Evolutionary conservation across 1,284 basidiomycete species (phyloP).

Genomic region (Cystobasidium pallidum): DNA sequence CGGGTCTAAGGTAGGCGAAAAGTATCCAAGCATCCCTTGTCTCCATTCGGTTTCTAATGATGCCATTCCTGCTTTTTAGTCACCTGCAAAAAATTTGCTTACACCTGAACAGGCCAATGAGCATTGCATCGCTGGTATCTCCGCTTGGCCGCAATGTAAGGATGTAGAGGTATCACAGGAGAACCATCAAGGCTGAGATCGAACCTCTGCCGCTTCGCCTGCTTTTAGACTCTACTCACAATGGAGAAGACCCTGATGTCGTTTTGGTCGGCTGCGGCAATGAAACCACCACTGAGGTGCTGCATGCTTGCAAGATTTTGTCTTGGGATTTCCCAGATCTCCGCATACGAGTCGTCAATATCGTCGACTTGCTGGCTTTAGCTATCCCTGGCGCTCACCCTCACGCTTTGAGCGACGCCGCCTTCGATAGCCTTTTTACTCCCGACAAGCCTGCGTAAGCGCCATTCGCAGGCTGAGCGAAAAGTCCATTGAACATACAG

Average conservation of each 20-base stretch:
- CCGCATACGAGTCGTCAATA: constrained; percentile 54
- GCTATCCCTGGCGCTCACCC: constrained; percentile 69
- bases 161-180: not conserved
- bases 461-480: not conserved
- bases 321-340: constrained; percentile 55
- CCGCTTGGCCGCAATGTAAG: constrained; percentile 57
- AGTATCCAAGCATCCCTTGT: not conserved
- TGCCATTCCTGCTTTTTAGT: not conserved
- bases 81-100: constrained; percentile 48
- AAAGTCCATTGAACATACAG: not conserved
- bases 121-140: constrained; percentile 56
- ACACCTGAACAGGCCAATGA: constrained; percentile 57
- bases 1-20: constrained; percentile 65
- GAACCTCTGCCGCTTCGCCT: no score
- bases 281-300: constrained; percentile 60
- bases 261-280: constrained; percentile 60
- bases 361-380: constrained; percentile 73
- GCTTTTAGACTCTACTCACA: constrained; percentile 57
- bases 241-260: constrained; percentile 61
- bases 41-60: not conserved
- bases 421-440: constrained; percentile 59
- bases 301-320: constrained; percentile 55
- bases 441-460: constrained; percentile 59
- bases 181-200: no score
- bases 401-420: constrained; percentile 69